Evolutionary conservation across 2,329 filamentous ascomycete genomes (phyloP).

Genomic region (Sphaerulina musiva): DNA sequence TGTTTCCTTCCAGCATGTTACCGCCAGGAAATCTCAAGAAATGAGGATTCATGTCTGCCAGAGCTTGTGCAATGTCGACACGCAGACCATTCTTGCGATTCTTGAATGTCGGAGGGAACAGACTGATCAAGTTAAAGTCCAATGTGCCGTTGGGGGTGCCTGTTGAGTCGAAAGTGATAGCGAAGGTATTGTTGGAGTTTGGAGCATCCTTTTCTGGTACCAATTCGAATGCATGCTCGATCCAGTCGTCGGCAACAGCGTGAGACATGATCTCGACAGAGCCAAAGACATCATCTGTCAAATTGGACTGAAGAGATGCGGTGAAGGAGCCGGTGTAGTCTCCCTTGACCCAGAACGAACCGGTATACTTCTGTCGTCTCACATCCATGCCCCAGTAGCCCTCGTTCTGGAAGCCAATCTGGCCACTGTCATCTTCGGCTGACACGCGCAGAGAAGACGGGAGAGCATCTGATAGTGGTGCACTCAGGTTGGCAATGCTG

Average conservation of each 20-base stretch:
- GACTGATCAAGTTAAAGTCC: slow-evolving; percentile 48
- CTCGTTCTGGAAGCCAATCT: slow-evolving; percentile 45
- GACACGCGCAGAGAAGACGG: slow-evolving; percentile 25
- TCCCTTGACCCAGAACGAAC: slow-evolving; percentile 34
- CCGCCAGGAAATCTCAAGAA: slow-evolving; percentile 61
- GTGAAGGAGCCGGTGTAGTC: slow-evolving; percentile 29
- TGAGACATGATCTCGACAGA: slow-evolving; percentile 30
- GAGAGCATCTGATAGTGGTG: slow-evolving; percentile 24
- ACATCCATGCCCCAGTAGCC: slow-evolving; percentile 49
- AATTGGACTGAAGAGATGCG: slow-evolving; percentile 31
- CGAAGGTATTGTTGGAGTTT: slow-evolving; percentile 48
- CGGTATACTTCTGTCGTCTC: slow-evolving; percentile 34
- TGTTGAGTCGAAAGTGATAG: slow-evolving; percentile 41
- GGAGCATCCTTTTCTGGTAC: slow-evolving; percentile 33
- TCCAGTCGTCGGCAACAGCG: slow-evolving; percentile 38
- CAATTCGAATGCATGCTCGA: slow-evolving; percentile 29
- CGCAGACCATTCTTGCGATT: slow-evolving; percentile 47
- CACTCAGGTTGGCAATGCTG: slow-evolving; percentile 18
- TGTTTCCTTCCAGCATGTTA: slow-evolving; percentile 46
- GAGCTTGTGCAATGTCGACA: slow-evolving; percentile 43
- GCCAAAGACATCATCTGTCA: slow-evolving; percentile 41
- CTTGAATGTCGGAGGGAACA: slow-evolving; percentile 52
- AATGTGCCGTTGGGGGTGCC: slow-evolving; percentile 32
- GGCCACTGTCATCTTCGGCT: slow-evolving; percentile 34
- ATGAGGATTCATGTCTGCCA: slow-evolving; percentile 27